phyloP scores from a whole-genome alignment of 805 yeast species.

The Kuraishia cidri region DNA sequence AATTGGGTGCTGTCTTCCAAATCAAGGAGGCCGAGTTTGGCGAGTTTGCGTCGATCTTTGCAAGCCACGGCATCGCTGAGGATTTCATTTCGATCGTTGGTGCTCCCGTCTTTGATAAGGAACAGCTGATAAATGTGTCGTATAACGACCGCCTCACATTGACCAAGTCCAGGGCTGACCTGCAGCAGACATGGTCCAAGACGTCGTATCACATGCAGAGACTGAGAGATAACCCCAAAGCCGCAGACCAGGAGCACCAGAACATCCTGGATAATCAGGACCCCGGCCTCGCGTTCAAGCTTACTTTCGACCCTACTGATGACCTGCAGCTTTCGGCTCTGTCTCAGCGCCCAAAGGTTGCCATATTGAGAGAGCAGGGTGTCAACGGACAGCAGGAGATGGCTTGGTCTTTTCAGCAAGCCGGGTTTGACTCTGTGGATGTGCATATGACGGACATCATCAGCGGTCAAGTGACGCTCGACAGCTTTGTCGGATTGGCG shows the following conservation, averaged over 20 bases:
- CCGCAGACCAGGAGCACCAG: slow-evolving; percentile 81
- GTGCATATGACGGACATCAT: slow-evolving; percentile 95
- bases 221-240: slow-evolving; percentile 87
- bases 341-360: slow-evolving; percentile 70
- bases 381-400: slow-evolving; percentile 97
- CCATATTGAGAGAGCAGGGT: slow-evolving; percentile 96
- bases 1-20: slow-evolving; percentile 95
- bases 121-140: slow-evolving; percentile 35
- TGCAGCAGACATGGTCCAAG: slow-evolving; percentile 79
- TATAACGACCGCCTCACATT: slow-evolving; percentile 39
- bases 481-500: slow-evolving; percentile 84
- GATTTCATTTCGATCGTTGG: slow-evolving; percentile 58
- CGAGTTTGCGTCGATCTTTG: slow-evolving; percentile 46
- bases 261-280: slow-evolving; percentile 70
- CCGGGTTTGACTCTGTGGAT: slow-evolving; percentile 91
- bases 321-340: slow-evolving; percentile 29
- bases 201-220: slow-evolving; percentile 88
- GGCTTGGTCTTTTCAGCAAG: slow-evolving; percentile 95
- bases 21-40: slow-evolving; percentile 43
- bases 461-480: slow-evolving; percentile 60
- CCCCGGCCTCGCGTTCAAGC: slow-evolving; percentile 81
- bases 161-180: slow-evolving; percentile 49
- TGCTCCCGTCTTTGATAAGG: slow-evolving; percentile 44
- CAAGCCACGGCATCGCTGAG: slow-evolving; percentile 47
- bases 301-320: slow-evolving; percentile 58